A percentile compares a stretch with the other conserved stretches of the same genome.
These are phyloP conservation scores for Sordariomycetes sp. DNA, from an alignment of 2,329 filamentous ascomycete species.

Conservation along the genomic window DNA sequence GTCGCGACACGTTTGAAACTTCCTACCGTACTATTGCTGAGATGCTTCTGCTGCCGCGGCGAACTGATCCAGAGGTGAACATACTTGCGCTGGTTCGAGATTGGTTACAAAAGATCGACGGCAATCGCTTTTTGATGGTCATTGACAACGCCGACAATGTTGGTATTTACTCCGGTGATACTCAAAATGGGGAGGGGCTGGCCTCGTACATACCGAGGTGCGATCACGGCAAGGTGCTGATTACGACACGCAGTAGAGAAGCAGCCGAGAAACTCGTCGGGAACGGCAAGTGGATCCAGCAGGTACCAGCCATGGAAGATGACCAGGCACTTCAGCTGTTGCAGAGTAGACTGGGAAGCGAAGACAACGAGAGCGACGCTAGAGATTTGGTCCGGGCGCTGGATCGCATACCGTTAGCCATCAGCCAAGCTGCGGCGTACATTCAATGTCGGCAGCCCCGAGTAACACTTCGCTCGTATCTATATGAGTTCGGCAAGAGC, in stretches of 20 bases:
- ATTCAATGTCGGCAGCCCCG: conserved; percentile 16
- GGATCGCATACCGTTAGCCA: conserved; percentile 21
- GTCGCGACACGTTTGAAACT: conserved; percentile 17
- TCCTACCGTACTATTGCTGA: conserved; percentile 21
- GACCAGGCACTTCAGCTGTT: neutral
- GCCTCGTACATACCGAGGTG: conserved; percentile 16
- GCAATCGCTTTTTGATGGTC: conserved; percentile 21
- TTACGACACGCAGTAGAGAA: conserved; percentile 14
- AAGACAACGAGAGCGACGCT: conserved; percentile 5
- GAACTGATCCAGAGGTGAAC: conserved; percentile 13
- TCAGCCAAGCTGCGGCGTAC: conserved; percentile 23
- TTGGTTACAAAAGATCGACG: conserved; percentile 19
- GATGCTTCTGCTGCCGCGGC: conserved; percentile 13
- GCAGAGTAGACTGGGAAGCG: neutral
- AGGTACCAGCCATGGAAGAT: conserved; percentile 1
- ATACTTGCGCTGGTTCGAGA: conserved; percentile 13
- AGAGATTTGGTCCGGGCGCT: conserved; percentile 14
- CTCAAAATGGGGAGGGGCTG: conserved; percentile 3
- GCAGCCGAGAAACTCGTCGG: conserved; percentile 11
- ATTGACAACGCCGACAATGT: conserved; percentile 27
- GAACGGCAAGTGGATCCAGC: neutral
- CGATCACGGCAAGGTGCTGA: conserved; percentile 16
- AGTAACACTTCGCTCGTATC: conserved; percentile 23
- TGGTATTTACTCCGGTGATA: conserved; percentile 12
- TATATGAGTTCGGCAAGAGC: conserved; percentile 20